These are phyloP conservation scores for Candida multigemmis DNA, from an alignment of 805 yeast genomes.

Conservation along the genomic window DNA sequence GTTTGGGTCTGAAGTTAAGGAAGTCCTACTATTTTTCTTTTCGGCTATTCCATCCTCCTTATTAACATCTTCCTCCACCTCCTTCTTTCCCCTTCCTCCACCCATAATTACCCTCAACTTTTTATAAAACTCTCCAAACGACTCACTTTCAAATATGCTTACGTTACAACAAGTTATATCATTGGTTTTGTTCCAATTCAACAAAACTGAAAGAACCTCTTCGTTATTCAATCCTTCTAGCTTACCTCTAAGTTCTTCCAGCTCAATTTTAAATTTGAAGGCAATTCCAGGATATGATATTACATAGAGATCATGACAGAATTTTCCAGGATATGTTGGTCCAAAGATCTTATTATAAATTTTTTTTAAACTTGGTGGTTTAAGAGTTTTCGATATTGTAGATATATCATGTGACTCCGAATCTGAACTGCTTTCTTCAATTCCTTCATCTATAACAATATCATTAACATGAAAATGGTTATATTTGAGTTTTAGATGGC, in stretches of 20 bases:
- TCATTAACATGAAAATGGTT: no score
- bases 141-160: slow-evolving; percentile 29
- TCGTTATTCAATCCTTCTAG: slow-evolving; percentile 1
- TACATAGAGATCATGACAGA: slow-evolving; percentile 21
- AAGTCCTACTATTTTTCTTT: no score
- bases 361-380: slow-evolving; percentile 31
- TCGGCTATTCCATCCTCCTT: no score
- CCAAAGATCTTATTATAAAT: slow-evolving; percentile 52
- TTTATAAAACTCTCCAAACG: slow-evolving; percentile 17
- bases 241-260: slow-evolving; percentile 9
- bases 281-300: slow-evolving; percentile 50
- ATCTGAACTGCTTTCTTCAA: no score
- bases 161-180: slow-evolving; percentile 30
- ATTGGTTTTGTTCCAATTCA: slow-evolving; percentile 20
- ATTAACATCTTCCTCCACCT: no score
- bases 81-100: no score
- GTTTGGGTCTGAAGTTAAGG: no score
- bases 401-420: no score
- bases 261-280: slow-evolving; percentile 33
- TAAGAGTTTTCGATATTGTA: no score
- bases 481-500: no score
- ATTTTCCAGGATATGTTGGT: slow-evolving; percentile 50
- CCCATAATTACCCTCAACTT: slow-evolving; percentile 1
- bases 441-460: no score
- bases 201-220: slow-evolving; percentile 9